Conservation (phyloP, 179 eudicot genomes). For the Silene noctiflora region DNA sequence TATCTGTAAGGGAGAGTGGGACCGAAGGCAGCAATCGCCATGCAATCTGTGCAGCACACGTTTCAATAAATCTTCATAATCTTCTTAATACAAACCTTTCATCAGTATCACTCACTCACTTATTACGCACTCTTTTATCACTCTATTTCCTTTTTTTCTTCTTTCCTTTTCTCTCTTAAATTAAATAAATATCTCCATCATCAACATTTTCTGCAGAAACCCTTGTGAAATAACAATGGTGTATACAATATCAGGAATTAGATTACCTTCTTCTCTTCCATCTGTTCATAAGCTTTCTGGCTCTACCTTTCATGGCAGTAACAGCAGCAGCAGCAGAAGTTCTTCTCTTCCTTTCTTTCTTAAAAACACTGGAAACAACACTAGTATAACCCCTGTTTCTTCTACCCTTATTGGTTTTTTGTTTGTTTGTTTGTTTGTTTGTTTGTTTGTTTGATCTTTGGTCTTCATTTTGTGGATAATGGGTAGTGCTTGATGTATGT, state of each 20-base stretch:
- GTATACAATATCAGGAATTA: slow-evolving; percentile 48
- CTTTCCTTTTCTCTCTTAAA: background rate
- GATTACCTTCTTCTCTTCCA: slow-evolving; percentile 38
- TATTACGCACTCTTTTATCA: slow-evolving; percentile 7
- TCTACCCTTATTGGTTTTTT: slow-evolving; percentile 19
- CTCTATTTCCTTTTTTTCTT: background rate
- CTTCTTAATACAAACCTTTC: slow-evolving; percentile 1
- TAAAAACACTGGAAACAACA: slow-evolving; percentile 31
- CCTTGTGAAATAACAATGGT: slow-evolving; percentile 31
- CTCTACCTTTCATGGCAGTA: slow-evolving; percentile 25
- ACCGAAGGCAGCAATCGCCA: slow-evolving; percentile 24
- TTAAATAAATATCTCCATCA: background rate
- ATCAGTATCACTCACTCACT: background rate
- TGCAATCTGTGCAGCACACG: slow-evolving; percentile 36
- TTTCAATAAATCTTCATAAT: slow-evolving; percentile 21
- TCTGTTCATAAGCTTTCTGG: slow-evolving; percentile 27
- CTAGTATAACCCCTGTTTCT: slow-evolving; percentile 20
- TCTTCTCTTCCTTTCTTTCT: slow-evolving; percentile 27
- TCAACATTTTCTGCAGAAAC: slow-evolving; percentile 7
- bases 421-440: background rate
- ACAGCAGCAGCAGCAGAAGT: slow-evolving; percentile 15
- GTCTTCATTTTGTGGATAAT: background rate
- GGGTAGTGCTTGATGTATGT: background rate
- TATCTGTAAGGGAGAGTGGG: slow-evolving; percentile 1
- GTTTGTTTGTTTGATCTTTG: background rate